Evolutionary conservation across 495 filamentous ascomycete genomes (phyloP).

Genomic region (Cercophora samala): DNA sequence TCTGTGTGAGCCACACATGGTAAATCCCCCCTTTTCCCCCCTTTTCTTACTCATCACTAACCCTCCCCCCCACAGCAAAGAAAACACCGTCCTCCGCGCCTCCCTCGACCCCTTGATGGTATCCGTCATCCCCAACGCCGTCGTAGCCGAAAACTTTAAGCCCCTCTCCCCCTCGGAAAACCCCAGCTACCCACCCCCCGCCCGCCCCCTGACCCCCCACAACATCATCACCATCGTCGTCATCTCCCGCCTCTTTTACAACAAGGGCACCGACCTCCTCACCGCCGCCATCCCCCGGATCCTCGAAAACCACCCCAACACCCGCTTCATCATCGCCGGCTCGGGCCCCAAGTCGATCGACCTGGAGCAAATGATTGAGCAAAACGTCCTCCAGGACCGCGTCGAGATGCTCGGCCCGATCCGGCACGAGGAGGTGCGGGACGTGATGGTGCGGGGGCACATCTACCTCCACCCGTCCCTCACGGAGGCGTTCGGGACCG

Average conservation of each 20-base stretch:
- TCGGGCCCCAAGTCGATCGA: slow-evolving; percentile 96
- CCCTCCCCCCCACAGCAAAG: slow-evolving; percentile 61
- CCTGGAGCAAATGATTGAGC: slow-evolving; percentile 94
- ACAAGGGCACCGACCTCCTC: slow-evolving; percentile 94
- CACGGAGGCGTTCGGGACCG: slow-evolving; percentile 95
- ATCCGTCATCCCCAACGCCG: slow-evolving; percentile 94
- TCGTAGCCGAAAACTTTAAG: slow-evolving; percentile 92
- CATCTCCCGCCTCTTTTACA: slow-evolving; percentile 96
- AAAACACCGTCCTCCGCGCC: slow-evolving; percentile 93
- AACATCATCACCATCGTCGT: slow-evolving; percentile 95
- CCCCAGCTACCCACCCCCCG: slow-evolving; percentile 30
- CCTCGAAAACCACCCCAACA: slow-evolving; percentile 80
- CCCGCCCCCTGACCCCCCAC: slow-evolving; percentile 63
- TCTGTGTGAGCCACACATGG: slow-evolving; percentile 98
- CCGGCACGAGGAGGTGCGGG: slow-evolving; percentile 91
- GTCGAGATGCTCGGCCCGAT: slow-evolving; percentile 89
- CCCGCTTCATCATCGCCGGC: slow-evolving; percentile 94
- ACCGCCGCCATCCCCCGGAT: slow-evolving; percentile 94
- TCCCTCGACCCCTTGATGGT: slow-evolving; percentile 95
- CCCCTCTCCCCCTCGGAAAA: slow-evolving; percentile 48
- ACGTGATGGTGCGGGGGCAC: slow-evolving; percentile 97
- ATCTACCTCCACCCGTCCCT: slow-evolving; percentile 94
- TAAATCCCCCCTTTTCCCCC: slow-evolving; percentile 37
- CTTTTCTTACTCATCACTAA: slow-evolving; percentile 13
- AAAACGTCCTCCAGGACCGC: slow-evolving; percentile 89